A percentile compares a stretch with the other conserved stretches of the same genome.
Conservation (phyloP, 352 stramenopile species). For the Phytophthora brassicae region DNA sequence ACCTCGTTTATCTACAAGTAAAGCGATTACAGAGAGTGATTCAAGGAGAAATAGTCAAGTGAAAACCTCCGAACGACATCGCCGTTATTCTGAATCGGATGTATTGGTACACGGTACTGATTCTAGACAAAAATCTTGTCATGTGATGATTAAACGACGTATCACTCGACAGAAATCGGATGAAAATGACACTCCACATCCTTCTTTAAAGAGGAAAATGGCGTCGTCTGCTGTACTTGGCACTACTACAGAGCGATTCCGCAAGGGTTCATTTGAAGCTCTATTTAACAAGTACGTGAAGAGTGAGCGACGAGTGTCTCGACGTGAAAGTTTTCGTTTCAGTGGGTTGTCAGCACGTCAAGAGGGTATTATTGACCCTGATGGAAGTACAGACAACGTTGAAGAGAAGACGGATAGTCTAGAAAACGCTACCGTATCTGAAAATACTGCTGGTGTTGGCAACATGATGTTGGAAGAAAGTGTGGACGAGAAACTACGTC, state of each 20-base stretch:
- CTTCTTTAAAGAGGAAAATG: slow-evolving; percentile 11
- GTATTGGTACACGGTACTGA: not conserved
- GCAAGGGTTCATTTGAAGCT: slow-evolving; percentile 30
- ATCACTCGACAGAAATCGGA: slow-evolving; percentile 16
- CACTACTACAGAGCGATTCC: slow-evolving; percentile 15
- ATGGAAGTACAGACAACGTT: slow-evolving; percentile 8
- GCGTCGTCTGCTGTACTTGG: slow-evolving; percentile 19
- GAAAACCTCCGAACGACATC: not conserved
- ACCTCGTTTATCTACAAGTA: not conserved
- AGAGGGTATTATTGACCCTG: slow-evolving; percentile 15
- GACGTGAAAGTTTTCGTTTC: slow-evolving; percentile 26
- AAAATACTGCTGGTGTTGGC: not conserved
- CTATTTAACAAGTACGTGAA: slow-evolving; percentile 35
- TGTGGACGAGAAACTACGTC: slow-evolving; percentile 69
- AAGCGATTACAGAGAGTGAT: not conserved
- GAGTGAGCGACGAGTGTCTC: slow-evolving; percentile 13
- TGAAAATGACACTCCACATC: slow-evolving; percentile 5
- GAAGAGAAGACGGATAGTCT: slow-evolving; percentile 6
- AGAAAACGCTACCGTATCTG: slow-evolving; percentile 15
- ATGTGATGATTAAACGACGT: not conserved
- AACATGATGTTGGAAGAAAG: slow-evolving; percentile 28
- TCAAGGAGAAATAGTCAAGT: not conserved
- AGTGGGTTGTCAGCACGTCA: slow-evolving; percentile 19
- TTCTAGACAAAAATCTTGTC: not conserved
- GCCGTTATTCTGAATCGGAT: slow-evolving; percentile 35